phyloP scores from a whole-genome alignment of 1,284 basidiomycete species.

The Austroboletus novae-zelandiae region DNA sequence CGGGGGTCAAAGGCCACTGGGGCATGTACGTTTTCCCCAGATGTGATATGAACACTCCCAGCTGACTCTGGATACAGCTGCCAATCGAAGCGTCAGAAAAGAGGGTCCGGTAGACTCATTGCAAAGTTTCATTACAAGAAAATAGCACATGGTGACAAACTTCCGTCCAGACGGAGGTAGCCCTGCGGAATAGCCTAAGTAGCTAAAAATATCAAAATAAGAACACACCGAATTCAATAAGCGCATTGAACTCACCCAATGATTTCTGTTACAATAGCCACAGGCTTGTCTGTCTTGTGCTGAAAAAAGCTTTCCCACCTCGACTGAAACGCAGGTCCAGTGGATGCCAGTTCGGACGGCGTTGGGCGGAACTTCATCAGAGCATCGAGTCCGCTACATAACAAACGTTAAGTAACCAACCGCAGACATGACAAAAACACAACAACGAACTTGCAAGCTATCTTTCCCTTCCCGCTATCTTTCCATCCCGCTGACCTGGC shows the following conservation, averaged over 20 bases:
- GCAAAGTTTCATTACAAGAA: background rate
- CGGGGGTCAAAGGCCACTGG: slow-evolving; percentile 16
- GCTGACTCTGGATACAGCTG: slow-evolving; percentile 3
- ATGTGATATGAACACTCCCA: slow-evolving; percentile 19
- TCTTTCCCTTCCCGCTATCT: slow-evolving; percentile 42
- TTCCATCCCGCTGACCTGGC: slow-evolving; percentile 43
- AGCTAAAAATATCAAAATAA: background rate
- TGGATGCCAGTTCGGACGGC: background rate
- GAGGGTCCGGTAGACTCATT: background rate
- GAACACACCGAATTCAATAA: too few species aligned
- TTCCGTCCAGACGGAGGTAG: background rate
- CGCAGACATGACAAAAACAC: background rate
- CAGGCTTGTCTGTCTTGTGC: background rate
- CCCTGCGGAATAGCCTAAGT: background rate
- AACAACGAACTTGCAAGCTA: slow-evolving; percentile 44
- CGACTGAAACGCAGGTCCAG: background rate
- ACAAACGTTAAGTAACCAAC: background rate
- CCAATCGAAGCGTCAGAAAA: background rate
- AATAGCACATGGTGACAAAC: background rate
- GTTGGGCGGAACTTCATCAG: background rate
- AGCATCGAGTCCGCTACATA: background rate
- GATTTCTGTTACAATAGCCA: background rate
- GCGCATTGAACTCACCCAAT: background rate
- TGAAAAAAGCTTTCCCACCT: background rate
- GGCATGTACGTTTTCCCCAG: slow-evolving; percentile 14